A percentile compares a stretch with the other conserved stretches of the same genome.
Evolutionary conservation across 139 green algal genomes (phyloP).

Genomic region (Volvox reticuliferus): DNA sequence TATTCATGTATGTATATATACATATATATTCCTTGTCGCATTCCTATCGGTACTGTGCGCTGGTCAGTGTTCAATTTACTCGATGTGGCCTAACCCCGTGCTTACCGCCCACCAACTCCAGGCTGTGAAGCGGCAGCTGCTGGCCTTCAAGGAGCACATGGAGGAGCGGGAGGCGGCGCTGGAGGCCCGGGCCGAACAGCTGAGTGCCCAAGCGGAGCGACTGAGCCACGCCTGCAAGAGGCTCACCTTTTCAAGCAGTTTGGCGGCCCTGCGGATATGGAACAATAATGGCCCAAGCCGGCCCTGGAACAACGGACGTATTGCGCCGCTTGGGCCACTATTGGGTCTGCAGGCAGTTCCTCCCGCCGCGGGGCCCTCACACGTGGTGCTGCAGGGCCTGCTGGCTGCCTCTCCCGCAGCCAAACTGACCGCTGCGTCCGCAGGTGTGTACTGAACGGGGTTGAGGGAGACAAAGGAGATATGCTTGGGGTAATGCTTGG

Average conservation of each 20-base stretch:
- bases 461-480: too few relatives aligned
- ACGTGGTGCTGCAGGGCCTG: neutral
- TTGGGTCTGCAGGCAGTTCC: neutral
- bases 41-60: too few relatives aligned
- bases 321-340: neutral
- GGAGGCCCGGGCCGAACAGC: conserved; percentile 9
- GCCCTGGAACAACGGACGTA: too few relatives aligned
- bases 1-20: too few relatives aligned
- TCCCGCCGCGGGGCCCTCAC: neutral
- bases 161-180: neutral
- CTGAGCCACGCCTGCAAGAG: conserved; percentile 1
- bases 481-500: too few relatives aligned
- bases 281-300: too few relatives aligned
- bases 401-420: neutral
- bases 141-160: neutral
- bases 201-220: conserved; percentile 2
- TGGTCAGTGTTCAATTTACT: too few relatives aligned
- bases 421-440: neutral
- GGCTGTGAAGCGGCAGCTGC: conserved; percentile 33
- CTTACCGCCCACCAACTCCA: neutral
- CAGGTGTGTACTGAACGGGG: neutral
- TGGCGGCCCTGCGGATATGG: neutral
- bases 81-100: too few relatives aligned
- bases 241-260: conserved; percentile 5
- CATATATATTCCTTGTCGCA: too few relatives aligned